These are phyloP conservation scores for Solanum habrochaites DNA, from an alignment of 257 asterid genomes.

Conservation along the genomic window DNA sequence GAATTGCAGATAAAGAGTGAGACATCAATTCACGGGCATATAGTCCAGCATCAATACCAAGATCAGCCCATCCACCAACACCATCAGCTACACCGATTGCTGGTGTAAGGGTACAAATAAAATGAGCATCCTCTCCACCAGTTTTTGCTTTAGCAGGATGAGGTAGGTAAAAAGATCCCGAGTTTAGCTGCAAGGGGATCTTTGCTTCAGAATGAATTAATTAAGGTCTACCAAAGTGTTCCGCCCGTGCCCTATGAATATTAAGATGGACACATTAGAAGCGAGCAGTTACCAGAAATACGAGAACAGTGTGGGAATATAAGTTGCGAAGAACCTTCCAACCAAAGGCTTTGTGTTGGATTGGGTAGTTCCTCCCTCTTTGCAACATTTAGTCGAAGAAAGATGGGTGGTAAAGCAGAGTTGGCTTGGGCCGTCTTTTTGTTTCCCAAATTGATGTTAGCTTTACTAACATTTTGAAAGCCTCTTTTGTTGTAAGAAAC, in stretches of 20 bases:
- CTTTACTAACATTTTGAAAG: not conserved
- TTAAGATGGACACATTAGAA: not conserved
- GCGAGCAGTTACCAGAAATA: not conserved
- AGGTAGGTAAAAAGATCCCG: not conserved
- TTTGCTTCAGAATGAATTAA: not conserved
- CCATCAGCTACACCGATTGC: conserved; percentile 8
- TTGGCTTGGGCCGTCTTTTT: not conserved
- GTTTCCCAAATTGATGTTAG: not conserved
- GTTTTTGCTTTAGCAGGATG: not conserved
- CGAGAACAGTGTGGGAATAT: not conserved
- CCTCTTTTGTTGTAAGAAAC: not conserved
- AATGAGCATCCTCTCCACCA: conserved; percentile 9
- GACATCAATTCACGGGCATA: conserved; percentile 1
- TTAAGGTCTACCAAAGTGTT: not conserved
- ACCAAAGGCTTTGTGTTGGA: not conserved
- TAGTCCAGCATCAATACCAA: not conserved
- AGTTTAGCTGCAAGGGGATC: not conserved
- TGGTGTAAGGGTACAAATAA: not conserved
- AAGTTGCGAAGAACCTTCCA: not conserved
- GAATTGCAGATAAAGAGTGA: not conserved
- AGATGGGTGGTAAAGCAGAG: not conserved
- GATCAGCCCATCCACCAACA: conserved; percentile 9
- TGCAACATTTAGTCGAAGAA: not conserved
- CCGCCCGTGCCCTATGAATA: not conserved
- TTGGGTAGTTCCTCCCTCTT: not conserved